Evolutionary conservation across 805 yeast genomes (phyloP), one percentile per base, ranked within the genome.

Genomic region (Candida coleopterorum): DNA sequence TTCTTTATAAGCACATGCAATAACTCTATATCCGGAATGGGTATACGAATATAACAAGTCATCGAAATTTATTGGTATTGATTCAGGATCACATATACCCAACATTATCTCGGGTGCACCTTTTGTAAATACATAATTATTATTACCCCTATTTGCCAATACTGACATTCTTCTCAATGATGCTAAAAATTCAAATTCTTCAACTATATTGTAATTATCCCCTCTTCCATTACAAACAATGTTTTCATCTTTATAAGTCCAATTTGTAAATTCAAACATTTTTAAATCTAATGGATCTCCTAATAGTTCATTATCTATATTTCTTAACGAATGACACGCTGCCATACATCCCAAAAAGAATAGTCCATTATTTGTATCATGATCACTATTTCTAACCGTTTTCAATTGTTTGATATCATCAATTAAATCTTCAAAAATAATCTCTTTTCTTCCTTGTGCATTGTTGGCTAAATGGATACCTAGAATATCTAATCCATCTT

Each of bases 41-140:
- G 99, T 93, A 55, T 93, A 93, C 40, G 80, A 72, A 50, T 87
- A 82, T 24, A 93, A 67, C 16, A 84, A 55, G 23, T 82, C 83
- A 17, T 82, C 81, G 54, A 75, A 93, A 49, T 88, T 75, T 2
- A 58, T 53, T 1, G 99, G 98, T 33, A 93, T 60, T 0, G 88
- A 65, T 14, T 72, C 76, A 1, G 81, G 77, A 11, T 66, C 62
- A 60, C 98, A 93, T 21, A 93, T 77, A 12, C 77, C 81, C 21
- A 74, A 67, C 72, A 93, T 85, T 9, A 89, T 85, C 55, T 93
- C 99, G 0, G 99, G 99, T 0, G 99, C 98, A 33, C 99, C 99
- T 54, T 93, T 93, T 9, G 93, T 87, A 53, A 76, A 81, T 2
- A 66, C 46, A 18, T 30, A 21, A 18, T 37, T 38, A 18, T 37